Percentiles rank a stretch among this genome's conserved stretches.
Conservation (phyloP, 345 rosid species). For the Corchorus capsularis region DNA sequence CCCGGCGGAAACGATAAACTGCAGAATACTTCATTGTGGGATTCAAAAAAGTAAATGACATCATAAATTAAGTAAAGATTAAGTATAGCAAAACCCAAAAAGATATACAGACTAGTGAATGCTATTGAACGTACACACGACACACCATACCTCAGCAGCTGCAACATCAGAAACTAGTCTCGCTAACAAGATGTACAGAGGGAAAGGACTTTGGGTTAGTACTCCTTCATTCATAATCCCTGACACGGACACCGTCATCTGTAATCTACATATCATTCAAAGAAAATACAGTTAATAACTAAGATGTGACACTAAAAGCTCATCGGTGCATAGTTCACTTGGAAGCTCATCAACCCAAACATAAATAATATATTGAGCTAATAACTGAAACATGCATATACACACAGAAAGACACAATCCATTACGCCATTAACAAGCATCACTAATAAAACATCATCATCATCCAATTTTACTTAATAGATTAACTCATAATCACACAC, state of each 20-base stretch:
- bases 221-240: conserved; percentile 52
- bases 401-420: no score
- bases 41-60: conserved; percentile 33
- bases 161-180: conserved; percentile 64
- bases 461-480: background rate
- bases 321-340: no score
- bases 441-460: background rate
- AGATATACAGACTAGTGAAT: background rate
- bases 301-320: background rate
- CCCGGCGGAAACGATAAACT: conserved; percentile 82
- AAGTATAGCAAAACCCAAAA: conserved; percentile 2
- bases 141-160: conserved; percentile 58
- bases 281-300: conserved; percentile 27
- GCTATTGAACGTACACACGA: conserved; percentile 6
- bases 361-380: no score
- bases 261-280: conserved; percentile 60
- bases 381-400: no score
- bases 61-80: conserved; percentile 23
- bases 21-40: conserved; percentile 77
- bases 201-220: conserved; percentile 58
- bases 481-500: background rate
- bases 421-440: no score
- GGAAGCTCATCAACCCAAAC: no score
- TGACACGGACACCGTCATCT: conserved; percentile 64
- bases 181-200: conserved; percentile 78